Conservation (phyloP, 768 basidiomycete species). For the Cystobasidium ongulense region DNA sequence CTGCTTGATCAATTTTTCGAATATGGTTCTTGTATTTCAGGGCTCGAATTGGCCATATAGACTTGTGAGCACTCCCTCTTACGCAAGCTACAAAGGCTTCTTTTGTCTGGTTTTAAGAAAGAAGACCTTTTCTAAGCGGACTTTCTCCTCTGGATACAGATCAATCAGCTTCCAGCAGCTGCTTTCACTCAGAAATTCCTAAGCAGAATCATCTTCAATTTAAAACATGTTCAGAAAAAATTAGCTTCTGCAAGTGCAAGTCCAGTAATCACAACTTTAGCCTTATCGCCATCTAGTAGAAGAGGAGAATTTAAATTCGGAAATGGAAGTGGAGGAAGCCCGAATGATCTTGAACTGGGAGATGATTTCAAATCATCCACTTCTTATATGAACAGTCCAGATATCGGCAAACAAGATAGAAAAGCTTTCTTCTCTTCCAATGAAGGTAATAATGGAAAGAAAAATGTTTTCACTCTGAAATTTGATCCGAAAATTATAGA, state of each 20-base stretch:
- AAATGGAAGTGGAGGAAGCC: neutral
- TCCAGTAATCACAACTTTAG: neutral
- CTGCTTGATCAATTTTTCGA: conserved; percentile 34
- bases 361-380: neutral
- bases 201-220: conserved; percentile 29
- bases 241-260: neutral
- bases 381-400: neutral
- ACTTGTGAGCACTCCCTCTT: neutral
- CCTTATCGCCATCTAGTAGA: neutral
- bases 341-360: neutral
- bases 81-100: neutral
- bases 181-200: conserved; percentile 36
- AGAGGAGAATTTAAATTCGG: neutral
- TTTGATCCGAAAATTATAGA: neutral
- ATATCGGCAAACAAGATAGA: neutral
- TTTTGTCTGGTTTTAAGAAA: neutral
- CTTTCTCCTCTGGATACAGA: no score
- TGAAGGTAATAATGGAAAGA: neutral
- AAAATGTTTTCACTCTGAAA: neutral
- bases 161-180: conserved; percentile 30
- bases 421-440: neutral
- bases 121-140: no score
- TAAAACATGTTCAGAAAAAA: neutral
- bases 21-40: conserved; percentile 30
- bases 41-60: neutral